Conservation (phyloP, 2,329 filamentous ascomycete genomes). For the Dissoconium aciculare region DNA sequence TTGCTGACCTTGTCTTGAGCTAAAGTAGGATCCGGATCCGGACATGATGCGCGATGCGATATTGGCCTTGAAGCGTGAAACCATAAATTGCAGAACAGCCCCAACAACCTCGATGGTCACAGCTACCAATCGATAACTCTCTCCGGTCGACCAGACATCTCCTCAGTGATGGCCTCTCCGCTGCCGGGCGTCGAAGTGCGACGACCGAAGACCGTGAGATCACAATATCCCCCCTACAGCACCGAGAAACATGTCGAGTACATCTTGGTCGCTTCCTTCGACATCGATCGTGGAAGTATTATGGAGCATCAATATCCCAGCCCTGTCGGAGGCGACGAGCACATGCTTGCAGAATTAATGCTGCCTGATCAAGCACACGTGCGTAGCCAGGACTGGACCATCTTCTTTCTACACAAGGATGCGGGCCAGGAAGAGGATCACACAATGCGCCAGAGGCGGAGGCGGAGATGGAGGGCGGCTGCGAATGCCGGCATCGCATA, state of each 20-base stretch:
- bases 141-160: conserved; percentile 14
- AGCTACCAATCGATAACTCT: conserved; percentile 8
- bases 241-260: conserved; percentile 91
- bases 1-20: no score
- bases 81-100: no score
- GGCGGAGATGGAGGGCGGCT: conserved; percentile 22
- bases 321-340: conserved; percentile 89
- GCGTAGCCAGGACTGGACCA: conserved; percentile 94
- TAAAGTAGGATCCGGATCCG: no score
- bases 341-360: conserved; percentile 98
- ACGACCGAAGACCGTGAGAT: conserved; percentile 24
- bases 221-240: conserved; percentile 35
- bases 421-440: conserved; percentile 69
- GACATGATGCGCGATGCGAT: no score
- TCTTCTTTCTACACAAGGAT: conserved; percentile 97
- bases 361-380: conserved; percentile 92
- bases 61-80: no score
- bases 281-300: conserved; percentile 86
- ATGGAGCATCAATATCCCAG: conserved; percentile 98
- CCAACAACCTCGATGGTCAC: conserved; percentile 21
- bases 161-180: conserved; percentile 16
- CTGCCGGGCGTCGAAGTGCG: conserved; percentile 1
- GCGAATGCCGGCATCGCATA: conserved; percentile 34
- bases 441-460: conserved; percentile 39
- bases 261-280: conserved; percentile 91